phyloP scores from a whole-genome alignment of 2,329 filamentous ascomycete genomes.

The Periconia sp. region DNA sequence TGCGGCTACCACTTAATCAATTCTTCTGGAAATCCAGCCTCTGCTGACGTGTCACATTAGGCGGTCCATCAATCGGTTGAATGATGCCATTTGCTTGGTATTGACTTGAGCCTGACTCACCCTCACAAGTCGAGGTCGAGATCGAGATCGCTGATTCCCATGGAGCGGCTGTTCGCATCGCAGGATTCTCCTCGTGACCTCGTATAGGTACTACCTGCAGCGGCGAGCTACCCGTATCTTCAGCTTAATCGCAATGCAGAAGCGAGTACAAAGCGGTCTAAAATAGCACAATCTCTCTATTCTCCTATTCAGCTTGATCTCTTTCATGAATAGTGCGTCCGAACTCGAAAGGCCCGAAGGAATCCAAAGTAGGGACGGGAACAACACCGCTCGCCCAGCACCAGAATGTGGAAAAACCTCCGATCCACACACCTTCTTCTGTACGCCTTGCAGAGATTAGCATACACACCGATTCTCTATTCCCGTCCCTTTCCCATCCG shows the following conservation, averaged over 20 bases:
- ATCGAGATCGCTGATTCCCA: not conserved
- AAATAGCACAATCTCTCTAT: too few species aligned
- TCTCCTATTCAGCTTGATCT: not conserved
- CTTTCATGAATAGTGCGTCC: not conserved
- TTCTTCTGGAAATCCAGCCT: conserved; percentile 4
- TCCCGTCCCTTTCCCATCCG: not conserved
- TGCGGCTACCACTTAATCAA: conserved; percentile 17
- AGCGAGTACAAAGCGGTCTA: too few species aligned
- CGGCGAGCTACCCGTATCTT: too few species aligned
- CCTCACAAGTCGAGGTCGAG: conserved; percentile 2
- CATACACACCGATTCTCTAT: too few species aligned
- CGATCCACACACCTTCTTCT: not conserved
- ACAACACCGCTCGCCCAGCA: too few species aligned
- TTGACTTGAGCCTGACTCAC: conserved; percentile 8
- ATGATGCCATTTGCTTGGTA: too few species aligned
- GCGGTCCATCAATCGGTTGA: conserved; percentile 1
- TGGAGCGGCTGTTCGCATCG: conserved; percentile 1
- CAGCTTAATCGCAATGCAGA: too few species aligned
- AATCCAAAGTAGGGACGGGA: conserved; percentile 1
- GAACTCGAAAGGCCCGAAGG: not conserved
- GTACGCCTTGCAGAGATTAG: not conserved
- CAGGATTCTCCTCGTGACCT: too few species aligned
- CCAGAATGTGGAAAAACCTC: not conserved
- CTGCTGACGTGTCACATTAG: conserved; percentile 17
- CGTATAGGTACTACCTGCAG: too few species aligned